Percentiles rank a stretch among this genome's conserved stretches.
phyloP scores from a whole-genome alignment of 2,329 filamentous ascomycete genomes.

The Chrysosporium queenslandicum region DNA sequence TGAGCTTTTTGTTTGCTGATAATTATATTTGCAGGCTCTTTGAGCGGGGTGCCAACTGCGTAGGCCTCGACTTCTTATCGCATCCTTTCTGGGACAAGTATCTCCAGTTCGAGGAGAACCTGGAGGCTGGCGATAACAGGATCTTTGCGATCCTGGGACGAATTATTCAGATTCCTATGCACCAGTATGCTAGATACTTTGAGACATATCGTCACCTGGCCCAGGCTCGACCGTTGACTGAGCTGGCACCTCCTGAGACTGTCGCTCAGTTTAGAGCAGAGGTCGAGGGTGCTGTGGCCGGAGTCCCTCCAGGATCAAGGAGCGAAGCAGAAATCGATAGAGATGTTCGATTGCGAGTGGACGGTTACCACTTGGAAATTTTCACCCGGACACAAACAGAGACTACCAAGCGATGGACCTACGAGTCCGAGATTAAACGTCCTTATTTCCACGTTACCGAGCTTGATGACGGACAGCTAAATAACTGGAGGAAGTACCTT shows the following conservation, averaged over 20 bases:
- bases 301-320: slow-evolving; percentile 39
- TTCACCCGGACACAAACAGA: slow-evolving; percentile 77
- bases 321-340: slow-evolving; percentile 72
- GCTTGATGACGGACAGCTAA: slow-evolving; percentile 71
- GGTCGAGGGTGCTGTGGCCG: slow-evolving; percentile 48
- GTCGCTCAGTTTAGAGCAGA: slow-evolving; percentile 61
- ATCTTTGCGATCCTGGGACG: slow-evolving; percentile 76
- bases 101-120: slow-evolving; percentile 87
- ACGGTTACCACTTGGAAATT: slow-evolving; percentile 67
- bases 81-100: slow-evolving; percentile 99
- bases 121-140: slow-evolving; percentile 64
- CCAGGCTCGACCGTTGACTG: slow-evolving; percentile 59
- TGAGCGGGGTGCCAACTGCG: slow-evolving; percentile 72
- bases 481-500: slow-evolving; percentile 91
- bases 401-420: slow-evolving; percentile 87
- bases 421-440: slow-evolving; percentile 86
- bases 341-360: slow-evolving; percentile 69
- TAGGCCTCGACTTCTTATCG: slow-evolving; percentile 85
- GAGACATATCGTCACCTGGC: slow-evolving; percentile 76
- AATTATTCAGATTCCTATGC: slow-evolving; percentile 81
- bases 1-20: slow-evolving; percentile 31
- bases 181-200: slow-evolving; percentile 91
- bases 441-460: slow-evolving; percentile 96
- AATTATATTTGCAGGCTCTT: slow-evolving; percentile 57
- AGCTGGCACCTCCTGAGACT: slow-evolving; percentile 60